Conservation (phyloP, 331 rosid genomes). For the Quercus phellos region DNA sequence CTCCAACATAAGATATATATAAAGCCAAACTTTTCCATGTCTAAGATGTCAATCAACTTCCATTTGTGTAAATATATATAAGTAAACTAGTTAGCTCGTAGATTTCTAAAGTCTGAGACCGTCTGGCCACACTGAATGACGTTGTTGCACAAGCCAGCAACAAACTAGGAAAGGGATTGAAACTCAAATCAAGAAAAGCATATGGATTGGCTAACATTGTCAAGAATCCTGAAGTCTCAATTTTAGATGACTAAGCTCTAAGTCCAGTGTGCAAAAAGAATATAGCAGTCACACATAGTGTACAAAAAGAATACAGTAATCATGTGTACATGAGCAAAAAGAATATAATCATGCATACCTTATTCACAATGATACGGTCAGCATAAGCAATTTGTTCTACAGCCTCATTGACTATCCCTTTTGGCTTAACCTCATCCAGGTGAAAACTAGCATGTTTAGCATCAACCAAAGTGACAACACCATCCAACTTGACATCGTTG, state of each 20-base stretch:
- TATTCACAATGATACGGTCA: slow-evolving; percentile 86
- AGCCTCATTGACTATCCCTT: slow-evolving; percentile 85
- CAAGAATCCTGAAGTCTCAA: too few relatives aligned
- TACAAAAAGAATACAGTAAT: neutral
- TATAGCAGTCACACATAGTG: neutral
- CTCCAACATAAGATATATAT: neutral
- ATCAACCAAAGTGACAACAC: slow-evolving; percentile 94
- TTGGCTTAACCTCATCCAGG: slow-evolving; percentile 83
- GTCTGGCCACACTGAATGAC: neutral
- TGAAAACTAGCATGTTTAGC: slow-evolving; percentile 76
- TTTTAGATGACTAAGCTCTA: neutral
- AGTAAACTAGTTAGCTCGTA: neutral
- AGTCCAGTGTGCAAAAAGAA: neutral
- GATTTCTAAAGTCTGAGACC: neutral
- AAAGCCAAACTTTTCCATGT: neutral
- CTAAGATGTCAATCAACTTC: neutral
- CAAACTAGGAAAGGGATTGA: neutral
- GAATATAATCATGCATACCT: slow-evolving; percentile 38
- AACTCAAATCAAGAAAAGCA: neutral
- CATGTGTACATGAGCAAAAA: neutral
- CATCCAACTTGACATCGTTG: slow-evolving; percentile 84
- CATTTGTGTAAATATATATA: neutral
- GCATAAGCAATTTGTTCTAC: slow-evolving; percentile 94
- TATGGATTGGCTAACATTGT: neutral
- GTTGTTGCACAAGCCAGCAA: neutral